These are phyloP conservation scores for Murraya paniculata DNA, from an alignment of 345 rosid species.

Conservation along the genomic window DNA sequence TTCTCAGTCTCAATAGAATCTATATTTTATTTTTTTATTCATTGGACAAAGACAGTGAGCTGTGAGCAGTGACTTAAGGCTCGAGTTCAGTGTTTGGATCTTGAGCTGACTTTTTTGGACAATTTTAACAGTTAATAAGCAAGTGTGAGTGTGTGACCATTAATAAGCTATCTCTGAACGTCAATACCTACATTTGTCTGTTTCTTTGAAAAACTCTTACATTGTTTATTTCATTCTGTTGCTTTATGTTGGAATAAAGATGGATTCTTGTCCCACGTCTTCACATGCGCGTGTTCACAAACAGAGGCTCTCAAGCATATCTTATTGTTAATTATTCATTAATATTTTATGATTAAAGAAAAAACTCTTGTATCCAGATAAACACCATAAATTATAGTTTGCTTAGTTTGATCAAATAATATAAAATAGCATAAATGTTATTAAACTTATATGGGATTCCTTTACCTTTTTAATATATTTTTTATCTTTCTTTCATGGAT, in stretches of 20 bases:
- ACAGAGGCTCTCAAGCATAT: too few species aligned
- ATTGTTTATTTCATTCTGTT: neutral
- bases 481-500: too few species aligned
- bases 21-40: slow-evolving; percentile 7
- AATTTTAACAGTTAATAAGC: neutral
- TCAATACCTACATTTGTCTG: slow-evolving; percentile 44
- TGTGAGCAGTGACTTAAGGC: neutral
- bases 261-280: neutral
- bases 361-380: too few species aligned
- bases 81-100: too few species aligned
- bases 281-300: neutral
- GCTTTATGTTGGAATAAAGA: neutral
- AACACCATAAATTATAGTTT: too few species aligned
- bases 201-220: slow-evolving; percentile 16
- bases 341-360: too few species aligned
- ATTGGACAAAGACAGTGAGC: slow-evolving; percentile 23
- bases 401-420: too few species aligned
- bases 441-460: too few species aligned
- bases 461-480: too few species aligned
- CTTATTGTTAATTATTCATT: too few species aligned
- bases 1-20: slow-evolving; percentile 25
- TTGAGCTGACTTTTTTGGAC: slow-evolving; percentile 49
- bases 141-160: too few species aligned
- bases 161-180: neutral
- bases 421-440: too few species aligned